Evolutionary conservation across 129 eudicot species (phyloP).

Genomic region (Lonicera japonica): DNA sequence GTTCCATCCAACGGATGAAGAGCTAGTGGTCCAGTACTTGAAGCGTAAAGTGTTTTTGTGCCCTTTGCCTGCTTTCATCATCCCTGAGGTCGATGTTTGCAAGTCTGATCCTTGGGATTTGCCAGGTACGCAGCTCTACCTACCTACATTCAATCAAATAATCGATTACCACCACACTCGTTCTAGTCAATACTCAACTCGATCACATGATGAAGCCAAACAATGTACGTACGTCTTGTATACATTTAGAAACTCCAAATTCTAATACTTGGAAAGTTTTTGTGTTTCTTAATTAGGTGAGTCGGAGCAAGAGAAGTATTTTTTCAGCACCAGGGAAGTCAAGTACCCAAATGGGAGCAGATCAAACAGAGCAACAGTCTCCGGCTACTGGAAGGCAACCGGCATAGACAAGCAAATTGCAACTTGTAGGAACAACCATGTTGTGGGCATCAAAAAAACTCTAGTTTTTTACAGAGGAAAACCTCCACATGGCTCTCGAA

Average conservation of each 20-base stretch:
- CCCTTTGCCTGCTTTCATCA: constrained; percentile 68
- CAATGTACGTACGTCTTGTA: too few species aligned
- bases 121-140: constrained; percentile 91
- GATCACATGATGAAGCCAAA: too few species aligned
- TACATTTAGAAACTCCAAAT: background rate
- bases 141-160: too few species aligned
- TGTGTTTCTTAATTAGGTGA: constrained; percentile 43
- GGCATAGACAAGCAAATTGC: constrained; percentile 64
- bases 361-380: constrained; percentile 69
- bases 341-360: constrained; percentile 87
- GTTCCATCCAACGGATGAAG: constrained; percentile 93
- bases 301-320: constrained; percentile 61
- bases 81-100: constrained; percentile 83
- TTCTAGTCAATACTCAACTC: too few species aligned
- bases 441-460: constrained; percentile 75
- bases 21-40: constrained; percentile 71
- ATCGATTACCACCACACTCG: too few species aligned
- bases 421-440: constrained; percentile 27
- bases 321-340: constrained; percentile 63
- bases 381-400: constrained; percentile 94
- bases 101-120: constrained; percentile 94
- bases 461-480: constrained; percentile 80
- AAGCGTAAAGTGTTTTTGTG: constrained; percentile 52
- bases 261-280: background rate
- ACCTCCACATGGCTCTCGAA: constrained; percentile 65